A percentile compares a stretch with the other conserved stretches of the same genome.
Conservation (phyloP, 2,329 filamentous ascomycete species). For the Karstenula rhodostoma region DNA sequence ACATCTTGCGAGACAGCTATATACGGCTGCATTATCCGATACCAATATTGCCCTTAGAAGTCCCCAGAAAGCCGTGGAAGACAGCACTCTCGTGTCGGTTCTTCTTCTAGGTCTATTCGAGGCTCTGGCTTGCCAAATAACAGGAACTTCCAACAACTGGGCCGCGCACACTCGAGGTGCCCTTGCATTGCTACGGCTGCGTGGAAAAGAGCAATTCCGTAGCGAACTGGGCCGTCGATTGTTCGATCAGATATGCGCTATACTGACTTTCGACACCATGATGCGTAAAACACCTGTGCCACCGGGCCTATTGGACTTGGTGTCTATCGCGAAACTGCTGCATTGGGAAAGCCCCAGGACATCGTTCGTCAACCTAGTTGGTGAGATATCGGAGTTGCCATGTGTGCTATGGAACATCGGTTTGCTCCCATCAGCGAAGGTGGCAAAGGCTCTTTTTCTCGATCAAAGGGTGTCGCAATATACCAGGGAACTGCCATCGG, state of each 20-base stretch:
- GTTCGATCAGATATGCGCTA: constrained; percentile 26
- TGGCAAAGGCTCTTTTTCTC: constrained; percentile 13
- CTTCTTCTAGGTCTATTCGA: constrained; percentile 28
- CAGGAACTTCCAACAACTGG: constrained; percentile 24
- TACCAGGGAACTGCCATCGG: constrained; percentile 5
- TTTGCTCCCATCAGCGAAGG: constrained; percentile 10
- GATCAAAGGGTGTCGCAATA: constrained; percentile 17
- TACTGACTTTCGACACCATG: constrained; percentile 22
- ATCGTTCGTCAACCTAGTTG: constrained; percentile 13
- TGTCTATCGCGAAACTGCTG: constrained; percentile 9
- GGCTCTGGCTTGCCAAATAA: constrained; percentile 20
- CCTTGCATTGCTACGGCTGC: constrained; percentile 24
- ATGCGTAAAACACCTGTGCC: constrained; percentile 16
- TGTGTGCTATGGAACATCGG: constrained; percentile 11
- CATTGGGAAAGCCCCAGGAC: constrained; percentile 12
- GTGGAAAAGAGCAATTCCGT: constrained; percentile 20
- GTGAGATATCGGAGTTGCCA: constrained; percentile 14
- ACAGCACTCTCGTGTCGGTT: constrained; percentile 25
- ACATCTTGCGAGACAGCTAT: constrained; percentile 17
- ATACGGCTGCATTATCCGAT: constrained; percentile 17
- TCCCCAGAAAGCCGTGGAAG: constrained; percentile 12
- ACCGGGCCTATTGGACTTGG: constrained; percentile 17
- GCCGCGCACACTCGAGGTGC: constrained; percentile 25
- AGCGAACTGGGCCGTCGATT: constrained; percentile 23
- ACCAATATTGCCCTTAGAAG: constrained; percentile 22